Base-by-base conservation (phyloP, 1,284 basidiomycete species). In the Boletellus dicymbophilus region DNA sequence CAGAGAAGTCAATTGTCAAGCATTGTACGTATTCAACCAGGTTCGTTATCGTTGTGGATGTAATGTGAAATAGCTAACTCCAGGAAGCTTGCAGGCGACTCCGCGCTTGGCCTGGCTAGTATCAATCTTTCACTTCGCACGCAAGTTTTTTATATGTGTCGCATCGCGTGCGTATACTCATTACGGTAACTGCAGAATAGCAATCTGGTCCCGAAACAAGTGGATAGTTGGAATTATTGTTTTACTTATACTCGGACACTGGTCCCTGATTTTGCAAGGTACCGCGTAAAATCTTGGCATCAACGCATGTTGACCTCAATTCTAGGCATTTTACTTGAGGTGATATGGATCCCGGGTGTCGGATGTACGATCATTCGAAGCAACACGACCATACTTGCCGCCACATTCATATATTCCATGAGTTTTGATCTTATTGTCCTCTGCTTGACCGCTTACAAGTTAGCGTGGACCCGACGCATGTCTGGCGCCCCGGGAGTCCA, bases 341-440 rank as follows among this genome's bases (percentile, higher is more conserved):
- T 72, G 2, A 49, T 50, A 3, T 76, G 70, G 71, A 49, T 69
- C 21, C 58, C 61, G 15, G 60, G 59, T n/a, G 37, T 52, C 22
- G 72, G 70, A 0, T 76, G 74, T 53, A 61, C 61, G 2, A 74
- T 75, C 46, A 49, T 62, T 31, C 38, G 66, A 31, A 73, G 71
- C 11, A 70, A 71, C 54, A 75, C 66, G 46, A 74, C 66, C 11
- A 58, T 72, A 41, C 69, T 76, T 31, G 69, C 72, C 5, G 71
- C 69, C 11, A 73, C 70, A 1, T 76, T 76, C 45, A 73, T 76
- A 48, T 77, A 77, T 58, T 70, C 75, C 36, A 79, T 78, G 77
- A 53, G 61, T 48, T 76, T 79, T 57, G 77, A 79, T 56, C 61
- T 77, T 28, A 27, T 73, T 38, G 72, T 79, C 41, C 65, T 79